Conservation (phyloP, 2,329 filamentous ascomycete genomes). For the Aciculosporium take region DNA sequence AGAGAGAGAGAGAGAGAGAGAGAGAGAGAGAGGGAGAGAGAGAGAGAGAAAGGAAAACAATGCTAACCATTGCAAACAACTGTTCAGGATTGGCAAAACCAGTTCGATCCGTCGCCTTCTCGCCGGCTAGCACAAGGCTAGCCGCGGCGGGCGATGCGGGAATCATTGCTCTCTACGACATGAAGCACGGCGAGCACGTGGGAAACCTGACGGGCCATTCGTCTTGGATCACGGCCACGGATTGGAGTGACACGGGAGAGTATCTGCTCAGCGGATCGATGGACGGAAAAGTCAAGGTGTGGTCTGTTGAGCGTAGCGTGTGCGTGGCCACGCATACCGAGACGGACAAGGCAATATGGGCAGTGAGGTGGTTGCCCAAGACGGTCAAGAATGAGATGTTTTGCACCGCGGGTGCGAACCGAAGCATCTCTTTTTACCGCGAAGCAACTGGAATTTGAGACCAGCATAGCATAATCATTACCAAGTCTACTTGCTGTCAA, state of each 20-base stretch:
- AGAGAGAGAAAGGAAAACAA: neutral
- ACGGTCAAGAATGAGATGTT: conserved; percentile 55
- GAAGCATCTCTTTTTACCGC: conserved; percentile 67
- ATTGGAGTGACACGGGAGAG: conserved; percentile 90
- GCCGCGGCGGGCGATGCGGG: conserved; percentile 82
- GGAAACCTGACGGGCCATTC: conserved; percentile 67
- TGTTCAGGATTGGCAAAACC: conserved; percentile 70
- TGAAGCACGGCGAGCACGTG: conserved; percentile 81
- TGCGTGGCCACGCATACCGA: conserved; percentile 93
- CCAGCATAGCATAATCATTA: neutral
- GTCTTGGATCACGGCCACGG: conserved; percentile 79
- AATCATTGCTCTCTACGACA: conserved; percentile 84
- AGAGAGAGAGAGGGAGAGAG: no score
- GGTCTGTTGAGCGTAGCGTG: conserved; percentile 69
- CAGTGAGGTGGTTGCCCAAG: conserved; percentile 71
- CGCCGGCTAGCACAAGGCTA: conserved; percentile 67
- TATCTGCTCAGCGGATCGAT: conserved; percentile 78
- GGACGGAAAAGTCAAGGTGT: conserved; percentile 91
- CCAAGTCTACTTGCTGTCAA: no score
- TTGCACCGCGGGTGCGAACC: conserved; percentile 62
- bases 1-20: no score
- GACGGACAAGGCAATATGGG: conserved; percentile 73
- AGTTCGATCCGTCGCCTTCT: conserved; percentile 76
- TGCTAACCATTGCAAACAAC: neutral
- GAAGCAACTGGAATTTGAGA: conserved; percentile 57